Base-by-base conservation (phyloP, 352 stramenopile species). In the Phytophthora aleatoria region DNA sequence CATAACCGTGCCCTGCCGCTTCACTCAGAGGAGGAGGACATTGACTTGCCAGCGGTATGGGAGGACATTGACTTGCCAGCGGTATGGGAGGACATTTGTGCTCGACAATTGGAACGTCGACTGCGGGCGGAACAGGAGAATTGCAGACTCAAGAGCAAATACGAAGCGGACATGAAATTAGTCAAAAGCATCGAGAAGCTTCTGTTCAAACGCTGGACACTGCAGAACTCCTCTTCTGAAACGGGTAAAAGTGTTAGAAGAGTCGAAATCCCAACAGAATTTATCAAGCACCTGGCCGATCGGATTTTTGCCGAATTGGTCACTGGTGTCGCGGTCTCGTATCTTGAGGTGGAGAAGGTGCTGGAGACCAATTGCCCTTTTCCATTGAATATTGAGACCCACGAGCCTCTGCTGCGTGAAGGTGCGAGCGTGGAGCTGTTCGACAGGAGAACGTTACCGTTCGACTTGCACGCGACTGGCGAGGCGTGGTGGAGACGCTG, bases 401-500 rank as follows among this genome's bases (percentile, higher is more conserved):
- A 52, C 15, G 47, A 43, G 3, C 50, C 69, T 16, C n/a, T 77
- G 10, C 48, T 75, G 10, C 61, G 66, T 15, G 60, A 69, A 9
- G 72, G 65, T 9, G 43, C 58, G 26, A 64, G 55, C 3, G 43
- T 79, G 2, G 66, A 81, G 60, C 65, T 81, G 28, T 72, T 69
- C 15, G 72, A 73, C 16, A 57, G 50, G 10, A 60, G 64, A 9
- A 30, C 72, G 9, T 9, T 81, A 39, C 76, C 76, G 1, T 81
- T 82, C 35, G 54, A 61, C 15, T 26, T 80, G 56, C 54, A 56
- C 12, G 53, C 50, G 3, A 79, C 74, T n/a, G 55, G 67, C 4
- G 64, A 73, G 0, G 73, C 73, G 10, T 77, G 74, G 67, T 85
- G 76, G 76, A 39, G 60, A 30, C 60, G 53, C 28, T 73, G 52